These are phyloP conservation scores for Blechomonas ayalai DNA, from an alignment of 208 protist genomes.

Conservation along the genomic window DNA sequence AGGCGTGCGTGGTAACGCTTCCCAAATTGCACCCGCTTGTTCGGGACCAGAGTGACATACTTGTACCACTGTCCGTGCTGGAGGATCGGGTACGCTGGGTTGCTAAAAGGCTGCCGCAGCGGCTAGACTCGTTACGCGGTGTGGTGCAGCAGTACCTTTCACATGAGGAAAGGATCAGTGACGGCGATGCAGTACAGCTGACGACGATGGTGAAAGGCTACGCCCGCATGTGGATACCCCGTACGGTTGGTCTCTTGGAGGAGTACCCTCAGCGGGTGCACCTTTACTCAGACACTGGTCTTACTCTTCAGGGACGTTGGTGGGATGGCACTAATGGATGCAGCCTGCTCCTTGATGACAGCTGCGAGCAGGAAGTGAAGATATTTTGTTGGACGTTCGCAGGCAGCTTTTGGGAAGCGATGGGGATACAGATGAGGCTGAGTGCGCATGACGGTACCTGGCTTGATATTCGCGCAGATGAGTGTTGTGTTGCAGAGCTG, in stretches of 20 bases:
- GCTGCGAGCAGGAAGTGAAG: too few species aligned
- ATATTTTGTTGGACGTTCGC: too few species aligned
- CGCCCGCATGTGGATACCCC: constrained; percentile 20
- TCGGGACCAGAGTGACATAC: constrained; percentile 35
- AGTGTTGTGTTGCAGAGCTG: too few species aligned
- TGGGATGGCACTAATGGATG: too few species aligned
- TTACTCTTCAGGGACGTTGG: too few species aligned
- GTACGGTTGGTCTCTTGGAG: constrained; percentile 9
- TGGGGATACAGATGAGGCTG: too few species aligned
- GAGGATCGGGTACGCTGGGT: constrained; percentile 13
- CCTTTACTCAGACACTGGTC: too few species aligned
- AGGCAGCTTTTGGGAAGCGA: too few species aligned
- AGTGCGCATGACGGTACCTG: too few species aligned
- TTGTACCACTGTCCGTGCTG: constrained; percentile 31
- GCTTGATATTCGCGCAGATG: too few species aligned
- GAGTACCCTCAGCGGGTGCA: too few species aligned
- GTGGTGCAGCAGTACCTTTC: constrained; percentile 6
- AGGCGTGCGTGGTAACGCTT: constrained; percentile 59
- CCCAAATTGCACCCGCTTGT: constrained; percentile 47
- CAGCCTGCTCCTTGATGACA: too few species aligned
- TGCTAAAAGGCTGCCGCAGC: neutral
- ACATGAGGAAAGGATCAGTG: constrained; percentile 1
- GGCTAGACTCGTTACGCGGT: constrained; percentile 4
- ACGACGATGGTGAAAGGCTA: constrained; percentile 12
- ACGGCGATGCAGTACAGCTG: constrained; percentile 1